phyloP scores from a whole-genome alignment of 371 early-diverging fungal species.

The Mortierella sp. region DNA sequence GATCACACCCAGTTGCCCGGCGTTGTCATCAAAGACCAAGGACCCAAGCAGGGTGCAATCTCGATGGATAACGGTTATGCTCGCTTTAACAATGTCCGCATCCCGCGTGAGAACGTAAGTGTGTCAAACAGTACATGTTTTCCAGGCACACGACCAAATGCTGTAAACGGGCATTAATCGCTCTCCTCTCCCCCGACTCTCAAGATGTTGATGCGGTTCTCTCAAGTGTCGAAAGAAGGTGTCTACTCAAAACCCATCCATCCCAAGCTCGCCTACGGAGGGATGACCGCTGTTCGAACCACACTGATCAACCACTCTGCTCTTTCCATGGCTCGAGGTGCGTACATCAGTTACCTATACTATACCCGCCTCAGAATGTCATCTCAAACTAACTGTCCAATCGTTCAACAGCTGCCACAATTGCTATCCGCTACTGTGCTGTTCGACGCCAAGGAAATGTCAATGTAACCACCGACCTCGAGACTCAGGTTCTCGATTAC shows the following conservation, averaged over 20 bases:
- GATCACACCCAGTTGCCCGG: constrained; percentile 83
- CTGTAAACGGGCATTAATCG: no score
- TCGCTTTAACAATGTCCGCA: constrained; percentile 76
- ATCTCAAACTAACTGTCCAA: constrained; percentile 34
- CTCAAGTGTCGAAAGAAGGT: constrained; percentile 76
- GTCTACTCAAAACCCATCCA: constrained; percentile 76
- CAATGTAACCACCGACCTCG: constrained; percentile 58
- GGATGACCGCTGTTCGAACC: constrained; percentile 81
- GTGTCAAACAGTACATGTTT: neutral
- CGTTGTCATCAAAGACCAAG: constrained; percentile 91
- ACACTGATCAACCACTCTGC: constrained; percentile 70
- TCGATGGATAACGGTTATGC: constrained; percentile 88
- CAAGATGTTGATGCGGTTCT: constrained; percentile 85
- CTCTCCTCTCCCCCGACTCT: no score
- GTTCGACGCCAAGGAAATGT: constrained; percentile 62
- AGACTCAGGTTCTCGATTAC: constrained; percentile 80
- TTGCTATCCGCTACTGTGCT: constrained; percentile 62
- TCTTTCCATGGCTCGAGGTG: constrained; percentile 62
- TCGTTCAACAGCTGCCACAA: constrained; percentile 48
- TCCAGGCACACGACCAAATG: no score
- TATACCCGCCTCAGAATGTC: neutral
- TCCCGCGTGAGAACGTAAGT: constrained; percentile 75
- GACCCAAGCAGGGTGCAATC: constrained; percentile 89
- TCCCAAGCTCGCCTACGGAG: constrained; percentile 79
- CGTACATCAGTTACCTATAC: neutral